Evolutionary conservation across 148 eudicot species (phyloP).

Genomic region (Chenopodium quinoa): DNA sequence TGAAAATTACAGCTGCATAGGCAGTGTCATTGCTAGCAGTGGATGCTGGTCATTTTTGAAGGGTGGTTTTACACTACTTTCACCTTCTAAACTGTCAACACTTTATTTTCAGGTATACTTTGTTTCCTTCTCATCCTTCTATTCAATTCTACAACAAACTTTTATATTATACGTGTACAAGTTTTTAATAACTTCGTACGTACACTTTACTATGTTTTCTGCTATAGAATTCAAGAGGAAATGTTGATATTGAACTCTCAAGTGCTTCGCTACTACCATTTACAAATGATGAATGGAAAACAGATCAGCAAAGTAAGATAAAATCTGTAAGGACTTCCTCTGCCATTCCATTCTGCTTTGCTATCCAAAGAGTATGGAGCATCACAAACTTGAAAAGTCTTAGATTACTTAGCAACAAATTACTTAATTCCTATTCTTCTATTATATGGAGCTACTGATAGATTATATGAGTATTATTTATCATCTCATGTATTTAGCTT

Average conservation of each 20-base stretch:
- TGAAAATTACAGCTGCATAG: constrained; percentile 16
- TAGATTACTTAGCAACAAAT: not conserved
- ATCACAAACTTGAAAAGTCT: not conserved
- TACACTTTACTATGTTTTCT: not conserved
- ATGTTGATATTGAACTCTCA: constrained; percentile 18
- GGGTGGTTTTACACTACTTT: constrained; percentile 24
- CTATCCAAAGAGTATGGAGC: not conserved
- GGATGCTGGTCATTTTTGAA: constrained; percentile 28
- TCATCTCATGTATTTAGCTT: not conserved
- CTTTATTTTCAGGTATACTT: constrained; percentile 17
- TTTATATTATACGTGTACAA: not conserved
- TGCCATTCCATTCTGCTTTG: not conserved
- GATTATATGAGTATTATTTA: too few relatives aligned
- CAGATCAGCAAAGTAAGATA: constrained; percentile 16
- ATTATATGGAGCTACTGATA: not conserved
- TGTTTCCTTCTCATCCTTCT: not conserved
- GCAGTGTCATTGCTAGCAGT: constrained; percentile 23
- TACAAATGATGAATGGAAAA: constrained; percentile 20
- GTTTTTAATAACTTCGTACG: too few relatives aligned
- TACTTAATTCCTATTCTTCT: not conserved
- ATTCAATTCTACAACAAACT: not conserved
- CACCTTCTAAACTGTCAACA: constrained; percentile 11
- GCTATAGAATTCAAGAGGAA: constrained; percentile 4
- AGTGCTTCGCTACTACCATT: constrained; percentile 19
- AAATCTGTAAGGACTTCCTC: constrained; percentile 14